Percentiles rank a stretch among this genome's conserved stretches.
These are phyloP conservation scores for Cetradonia linearis DNA, from an alignment of 495 filamentous ascomycete genomes.

Conservation along the genomic window DNA sequence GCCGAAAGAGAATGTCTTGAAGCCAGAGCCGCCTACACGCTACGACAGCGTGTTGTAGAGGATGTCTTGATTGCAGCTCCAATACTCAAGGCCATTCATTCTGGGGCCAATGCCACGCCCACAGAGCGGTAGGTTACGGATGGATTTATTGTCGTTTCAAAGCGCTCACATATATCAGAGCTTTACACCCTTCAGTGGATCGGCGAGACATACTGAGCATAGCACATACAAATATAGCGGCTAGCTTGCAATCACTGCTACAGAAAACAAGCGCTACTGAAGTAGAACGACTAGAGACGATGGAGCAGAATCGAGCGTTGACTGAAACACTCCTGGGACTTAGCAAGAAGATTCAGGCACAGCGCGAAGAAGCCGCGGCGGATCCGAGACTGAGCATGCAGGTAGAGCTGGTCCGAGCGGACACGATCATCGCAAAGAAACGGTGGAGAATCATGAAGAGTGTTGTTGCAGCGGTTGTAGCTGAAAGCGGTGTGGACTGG, in stretches of 20 bases:
- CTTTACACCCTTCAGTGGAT: slow-evolving; percentile 52
- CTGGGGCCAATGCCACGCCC: slow-evolving; percentile 51
- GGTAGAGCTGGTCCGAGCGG: slow-evolving; percentile 45
- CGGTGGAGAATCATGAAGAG: slow-evolving; percentile 66
- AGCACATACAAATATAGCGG: slow-evolving; percentile 45
- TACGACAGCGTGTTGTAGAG: slow-evolving; percentile 56
- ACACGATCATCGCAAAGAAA: slow-evolving; percentile 47
- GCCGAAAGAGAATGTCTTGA: slow-evolving; percentile 58
- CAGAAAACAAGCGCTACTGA: slow-evolving; percentile 45
- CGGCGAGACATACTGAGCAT: slow-evolving; percentile 57
- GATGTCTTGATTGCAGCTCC: slow-evolving; percentile 60
- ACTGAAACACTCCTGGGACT: slow-evolving; percentile 51
- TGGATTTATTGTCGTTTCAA: slow-evolving; percentile 10
- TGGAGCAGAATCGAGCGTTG: slow-evolving; percentile 51
- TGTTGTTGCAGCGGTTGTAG: slow-evolving; percentile 61
- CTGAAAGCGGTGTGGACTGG: slow-evolving; percentile 81
- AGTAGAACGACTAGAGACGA: slow-evolving; percentile 43
- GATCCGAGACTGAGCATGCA: slow-evolving; percentile 42
- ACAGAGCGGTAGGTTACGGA: slow-evolving; percentile 49
- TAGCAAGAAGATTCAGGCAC: slow-evolving; percentile 44
- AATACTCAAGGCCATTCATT: slow-evolving; percentile 64
- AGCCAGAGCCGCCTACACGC: slow-evolving; percentile 54
- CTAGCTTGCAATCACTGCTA: slow-evolving; percentile 38
- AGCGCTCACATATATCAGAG: slow-evolving; percentile 35
- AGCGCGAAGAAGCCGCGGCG: slow-evolving; percentile 38